A percentile compares a stretch with the other conserved stretches of the same genome.
These are phyloP conservation scores for Aspergillus japonicus DNA, from an alignment of 2,329 filamentous ascomycete genomes.

Conservation along the genomic window DNA sequence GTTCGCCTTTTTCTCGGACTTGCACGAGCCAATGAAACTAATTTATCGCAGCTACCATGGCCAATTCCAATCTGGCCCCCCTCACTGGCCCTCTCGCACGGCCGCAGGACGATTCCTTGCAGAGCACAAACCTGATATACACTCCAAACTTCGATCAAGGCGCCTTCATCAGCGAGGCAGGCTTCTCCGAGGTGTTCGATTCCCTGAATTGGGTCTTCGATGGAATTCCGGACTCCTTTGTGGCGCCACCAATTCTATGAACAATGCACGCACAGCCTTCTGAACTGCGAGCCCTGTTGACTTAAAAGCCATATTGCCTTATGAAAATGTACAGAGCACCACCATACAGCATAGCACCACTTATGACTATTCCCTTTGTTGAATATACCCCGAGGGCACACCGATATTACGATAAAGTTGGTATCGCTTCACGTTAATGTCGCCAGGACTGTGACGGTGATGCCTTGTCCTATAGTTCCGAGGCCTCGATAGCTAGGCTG, in stretches of 20 bases:
- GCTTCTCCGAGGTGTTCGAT: slow-evolving; percentile 75
- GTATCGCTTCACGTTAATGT: too few species aligned
- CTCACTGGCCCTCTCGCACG: slow-evolving; percentile 27
- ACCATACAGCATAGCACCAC: too few species aligned
- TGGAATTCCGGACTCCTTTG: slow-evolving; percentile 66
- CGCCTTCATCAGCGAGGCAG: slow-evolving; percentile 42
- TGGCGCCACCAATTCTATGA: slow-evolving; percentile 36
- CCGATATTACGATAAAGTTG: too few species aligned
- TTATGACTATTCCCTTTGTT: too few species aligned
- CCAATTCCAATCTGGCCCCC: slow-evolving; percentile 39
- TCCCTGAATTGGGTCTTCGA: slow-evolving; percentile 91
- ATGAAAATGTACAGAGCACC: too few species aligned
- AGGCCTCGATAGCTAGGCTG: too few species aligned
- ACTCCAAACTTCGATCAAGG: slow-evolving; percentile 37
- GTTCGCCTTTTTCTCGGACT: too few species aligned
- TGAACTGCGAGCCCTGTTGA: too few species aligned
- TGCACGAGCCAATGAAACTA: slow-evolving; percentile 1
- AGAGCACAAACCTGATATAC: slow-evolving; percentile 33
- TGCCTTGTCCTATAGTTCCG: too few species aligned
- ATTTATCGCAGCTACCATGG: slow-evolving; percentile 22
- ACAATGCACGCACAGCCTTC: neutral
- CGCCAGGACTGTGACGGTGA: too few species aligned
- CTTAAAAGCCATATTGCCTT: too few species aligned
- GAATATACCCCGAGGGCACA: too few species aligned
- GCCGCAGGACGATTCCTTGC: slow-evolving; percentile 31